These are phyloP conservation scores for Globisporangium splendens DNA, from an alignment of 352 stramenopile genomes.

Conservation along the genomic window DNA sequence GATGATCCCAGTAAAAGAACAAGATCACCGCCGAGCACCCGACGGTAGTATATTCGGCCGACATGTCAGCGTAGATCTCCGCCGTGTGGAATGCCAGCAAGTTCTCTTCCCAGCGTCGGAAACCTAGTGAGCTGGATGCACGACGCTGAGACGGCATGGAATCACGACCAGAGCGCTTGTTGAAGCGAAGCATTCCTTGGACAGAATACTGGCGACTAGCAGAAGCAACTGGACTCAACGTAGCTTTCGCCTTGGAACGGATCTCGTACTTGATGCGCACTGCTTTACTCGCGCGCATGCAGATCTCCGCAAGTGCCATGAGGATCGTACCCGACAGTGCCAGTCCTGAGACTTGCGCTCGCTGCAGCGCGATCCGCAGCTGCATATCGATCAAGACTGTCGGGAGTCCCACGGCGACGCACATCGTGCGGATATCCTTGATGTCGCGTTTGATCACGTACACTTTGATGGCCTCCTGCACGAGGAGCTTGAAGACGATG, in stretches of 20 bases:
- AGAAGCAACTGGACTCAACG: neutral
- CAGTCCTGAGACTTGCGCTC: conserved; percentile 10
- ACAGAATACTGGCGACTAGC: neutral
- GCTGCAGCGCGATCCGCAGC: conserved; percentile 19
- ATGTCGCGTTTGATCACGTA: conserved; percentile 18
- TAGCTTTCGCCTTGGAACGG: neutral
- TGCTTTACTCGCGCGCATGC: conserved; percentile 22
- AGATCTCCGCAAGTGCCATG: conserved; percentile 26
- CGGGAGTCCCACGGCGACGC: conserved; percentile 18
- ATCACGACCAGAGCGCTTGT: neutral
- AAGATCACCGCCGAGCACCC: conserved; percentile 38
- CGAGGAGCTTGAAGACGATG: conserved; percentile 15
- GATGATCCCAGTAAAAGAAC: conserved; percentile 32
- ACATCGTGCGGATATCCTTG: conserved; percentile 17
- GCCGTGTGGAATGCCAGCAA: conserved; percentile 28
- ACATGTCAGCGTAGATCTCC: conserved; percentile 48
- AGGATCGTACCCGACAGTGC: conserved; percentile 16
- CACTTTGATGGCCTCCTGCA: conserved; percentile 20
- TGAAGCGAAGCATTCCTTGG: neutral
- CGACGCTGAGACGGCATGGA: neutral
- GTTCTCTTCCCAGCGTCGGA: conserved; percentile 20
- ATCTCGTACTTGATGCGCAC: conserved; percentile 14
- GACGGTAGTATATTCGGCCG: conserved; percentile 47
- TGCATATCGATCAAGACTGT: conserved; percentile 29
- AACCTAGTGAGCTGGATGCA: conserved; percentile 2